phyloP scores from a whole-genome alignment of 768 basidiomycete genomes.

The Boletus huronensis region DNA sequence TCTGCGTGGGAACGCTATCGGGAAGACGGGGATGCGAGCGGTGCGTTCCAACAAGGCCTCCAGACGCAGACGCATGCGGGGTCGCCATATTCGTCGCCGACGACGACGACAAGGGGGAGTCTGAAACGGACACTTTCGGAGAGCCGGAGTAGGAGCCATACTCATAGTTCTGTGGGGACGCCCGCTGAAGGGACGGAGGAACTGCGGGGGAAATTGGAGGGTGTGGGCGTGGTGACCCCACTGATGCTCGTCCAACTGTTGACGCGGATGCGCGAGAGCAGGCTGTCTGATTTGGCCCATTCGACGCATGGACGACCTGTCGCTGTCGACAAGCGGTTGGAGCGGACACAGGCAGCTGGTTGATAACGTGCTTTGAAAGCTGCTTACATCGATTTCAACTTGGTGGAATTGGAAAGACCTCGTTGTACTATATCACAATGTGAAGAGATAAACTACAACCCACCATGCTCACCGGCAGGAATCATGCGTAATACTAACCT shows the following conservation, averaged over 20 bases:
- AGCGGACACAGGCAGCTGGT: constrained; percentile 65
- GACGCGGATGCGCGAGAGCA: constrained; percentile 63
- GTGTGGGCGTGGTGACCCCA: constrained; percentile 47
- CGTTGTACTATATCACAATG: background rate
- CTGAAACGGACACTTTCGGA: constrained; percentile 23
- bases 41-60: constrained; percentile 13
- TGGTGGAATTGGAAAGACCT: background rate
- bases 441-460: background rate
- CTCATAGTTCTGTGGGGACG: constrained; percentile 26
- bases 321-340: constrained; percentile 69
- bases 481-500: constrained; percentile 46
- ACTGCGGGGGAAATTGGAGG: constrained; percentile 6
- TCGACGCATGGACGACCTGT: constrained; percentile 47
- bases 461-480: background rate
- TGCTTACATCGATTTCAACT: background rate
- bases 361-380: constrained; percentile 11
- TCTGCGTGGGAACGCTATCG: constrained; percentile 84
- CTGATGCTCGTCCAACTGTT: constrained; percentile 53
- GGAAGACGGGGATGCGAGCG: constrained; percentile 51
- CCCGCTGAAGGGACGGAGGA: constrained; percentile 27
- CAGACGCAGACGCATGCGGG: constrained; percentile 10
- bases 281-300: constrained; percentile 54
- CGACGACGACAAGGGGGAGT: constrained; percentile 13
- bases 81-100: constrained; percentile 20
- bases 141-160: constrained; percentile 25